phyloP scores from a whole-genome alignment of 2,329 filamentous ascomycete species.

The Talaromyces piceae region DNA sequence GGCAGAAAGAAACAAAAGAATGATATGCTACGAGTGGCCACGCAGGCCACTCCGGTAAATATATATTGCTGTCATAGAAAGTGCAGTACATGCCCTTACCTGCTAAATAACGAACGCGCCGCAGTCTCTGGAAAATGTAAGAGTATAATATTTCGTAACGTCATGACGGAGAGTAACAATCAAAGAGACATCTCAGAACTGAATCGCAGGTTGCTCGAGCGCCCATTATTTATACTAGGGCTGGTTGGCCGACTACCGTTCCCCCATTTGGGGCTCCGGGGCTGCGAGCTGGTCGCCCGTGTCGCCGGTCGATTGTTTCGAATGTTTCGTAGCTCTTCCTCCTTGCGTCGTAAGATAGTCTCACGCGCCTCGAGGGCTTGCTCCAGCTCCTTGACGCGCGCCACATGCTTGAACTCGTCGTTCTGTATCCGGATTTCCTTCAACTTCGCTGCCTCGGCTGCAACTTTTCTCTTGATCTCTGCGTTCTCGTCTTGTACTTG shows the following conservation, averaged over 20 bases:
- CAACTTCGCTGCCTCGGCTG: conserved; percentile 29
- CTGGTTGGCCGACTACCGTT: conserved; percentile 33
- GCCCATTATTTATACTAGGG: conserved; percentile 29
- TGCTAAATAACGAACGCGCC: neutral
- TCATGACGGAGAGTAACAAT: conserved; percentile 3
- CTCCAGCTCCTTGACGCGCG: conserved; percentile 34
- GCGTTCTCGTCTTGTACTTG: conserved; percentile 32
- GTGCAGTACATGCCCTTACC: neutral
- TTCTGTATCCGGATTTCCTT: conserved; percentile 31
- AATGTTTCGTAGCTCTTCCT: conserved; percentile 39
- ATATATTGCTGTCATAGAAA: neutral
- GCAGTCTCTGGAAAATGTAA: neutral
- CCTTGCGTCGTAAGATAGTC: conserved; percentile 33
- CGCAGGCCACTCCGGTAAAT: no score
- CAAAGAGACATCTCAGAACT: conserved; percentile 30
- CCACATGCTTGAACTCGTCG: conserved; percentile 27
- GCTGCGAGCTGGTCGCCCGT: conserved; percentile 36
- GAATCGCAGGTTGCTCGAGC: conserved; percentile 32
- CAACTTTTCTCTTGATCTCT: conserved; percentile 29
- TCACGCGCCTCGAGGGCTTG: conserved; percentile 29
- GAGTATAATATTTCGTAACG: neutral
- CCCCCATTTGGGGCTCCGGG: conserved; percentile 34
- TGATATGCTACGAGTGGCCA: no score
- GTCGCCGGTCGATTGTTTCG: conserved; percentile 38
- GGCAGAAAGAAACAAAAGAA: no score